Evolutionary conservation across 352 stramenopile species (phyloP), one percentile per base, ranked within the genome.

Genomic region (Phytophthora citrophthora): DNA sequence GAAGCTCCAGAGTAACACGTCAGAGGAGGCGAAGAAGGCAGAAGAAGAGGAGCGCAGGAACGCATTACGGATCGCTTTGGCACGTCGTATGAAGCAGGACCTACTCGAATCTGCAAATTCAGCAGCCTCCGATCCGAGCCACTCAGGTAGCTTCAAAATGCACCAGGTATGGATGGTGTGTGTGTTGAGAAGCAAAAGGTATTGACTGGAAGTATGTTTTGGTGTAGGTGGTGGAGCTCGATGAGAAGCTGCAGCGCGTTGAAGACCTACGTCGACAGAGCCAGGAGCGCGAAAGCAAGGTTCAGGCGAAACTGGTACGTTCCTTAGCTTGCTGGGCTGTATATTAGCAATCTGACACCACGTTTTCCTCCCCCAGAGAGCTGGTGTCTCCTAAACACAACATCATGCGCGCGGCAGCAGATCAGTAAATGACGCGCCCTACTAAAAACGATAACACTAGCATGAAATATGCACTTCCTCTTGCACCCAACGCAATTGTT

Each of bases 81-180:
- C 81, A 1, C 86, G 83, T 13, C 79, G 83, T 41, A 91, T 95
- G 83, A 95, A 93, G 63, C 83, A 93, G 51, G 86, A 92, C 39
- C 64, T 91, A 18, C 70, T 89, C n/a, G 76, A 86, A 15, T 72
- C 66, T 13, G 64, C 74, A 9, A 65, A 29, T 39, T 26, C 43
- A 9, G 59, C 65, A 8, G 65, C 47, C 2, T 69, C 51, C 15
- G 65, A 73, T 11, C 65, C 65, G 6, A 73, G 59, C 51, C 51
- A 45, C 20, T 48, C 38, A 2, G 65, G 58, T 11, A 55, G 62
- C 54, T 88, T 88, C 38, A 81, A 77, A 57, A 68, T 85, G 45
- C 74, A 90, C 53, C 77, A 90, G 74, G 81, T 86, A 54, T 26
- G 66, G 54, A 34, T 24, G 10, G 54, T n/a, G 56, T 13, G 8